phyloP scores from a whole-genome alignment of 768 basidiomycete species.

The Clitopilus hobsonii region DNA sequence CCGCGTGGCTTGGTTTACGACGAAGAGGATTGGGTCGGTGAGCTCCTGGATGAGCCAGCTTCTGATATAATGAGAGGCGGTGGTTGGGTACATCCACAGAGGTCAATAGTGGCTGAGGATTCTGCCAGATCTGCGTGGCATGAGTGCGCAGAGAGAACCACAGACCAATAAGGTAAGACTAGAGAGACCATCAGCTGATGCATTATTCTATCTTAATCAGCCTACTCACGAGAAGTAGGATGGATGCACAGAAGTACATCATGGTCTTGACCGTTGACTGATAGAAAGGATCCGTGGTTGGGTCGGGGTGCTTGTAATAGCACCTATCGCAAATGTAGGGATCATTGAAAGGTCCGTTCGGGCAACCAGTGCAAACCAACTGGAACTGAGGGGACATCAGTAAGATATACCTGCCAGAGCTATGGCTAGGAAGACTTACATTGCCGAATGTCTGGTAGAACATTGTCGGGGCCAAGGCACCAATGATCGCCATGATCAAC shows the following conservation, averaged over 20 bases:
- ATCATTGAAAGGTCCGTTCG: conserved; percentile 38
- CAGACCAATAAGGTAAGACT: conserved; percentile 96
- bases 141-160: conserved; percentile 99
- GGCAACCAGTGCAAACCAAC: conserved; percentile 80
- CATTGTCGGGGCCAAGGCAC: conserved; percentile 88
- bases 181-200: not conserved
- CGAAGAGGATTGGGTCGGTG: conserved; percentile 29
- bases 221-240: conserved; percentile 79
- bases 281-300: conserved; percentile 92
- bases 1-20: conserved; percentile 38
- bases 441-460: conserved; percentile 99
- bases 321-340: conserved; percentile 91
- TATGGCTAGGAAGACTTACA: conserved; percentile 69
- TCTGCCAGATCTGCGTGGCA: conserved; percentile 98
- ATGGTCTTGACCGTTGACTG: conserved; percentile 91
- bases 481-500: conserved; percentile 99
- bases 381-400: conserved; percentile 57
- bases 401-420: too few species aligned
- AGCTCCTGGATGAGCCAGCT: conserved; percentile 20
- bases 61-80: conserved; percentile 65
- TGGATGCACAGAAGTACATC: conserved; percentile 93
- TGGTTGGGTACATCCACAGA: conserved; percentile 55
- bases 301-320: conserved; percentile 93
- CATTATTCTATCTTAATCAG: not conserved
- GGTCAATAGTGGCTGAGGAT: conserved; percentile 81